Conservation (phyloP, 352 stramenopile species). For the Globisporangium orthogonon region DNA sequence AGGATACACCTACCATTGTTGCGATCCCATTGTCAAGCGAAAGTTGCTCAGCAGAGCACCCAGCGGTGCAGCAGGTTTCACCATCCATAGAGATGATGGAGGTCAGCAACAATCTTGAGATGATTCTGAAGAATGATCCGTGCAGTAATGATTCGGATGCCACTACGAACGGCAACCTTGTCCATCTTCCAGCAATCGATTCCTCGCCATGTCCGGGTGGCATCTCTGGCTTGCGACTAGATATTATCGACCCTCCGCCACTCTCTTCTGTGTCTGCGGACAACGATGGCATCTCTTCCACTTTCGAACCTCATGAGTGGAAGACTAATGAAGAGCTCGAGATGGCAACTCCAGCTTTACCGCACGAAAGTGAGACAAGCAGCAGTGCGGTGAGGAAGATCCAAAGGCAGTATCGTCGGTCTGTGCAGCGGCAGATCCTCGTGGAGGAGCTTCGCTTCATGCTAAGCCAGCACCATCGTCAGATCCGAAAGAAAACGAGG, state of each 20-base stretch:
- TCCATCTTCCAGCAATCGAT: background rate
- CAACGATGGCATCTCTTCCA: too few species aligned
- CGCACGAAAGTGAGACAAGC: background rate
- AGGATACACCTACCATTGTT: too few species aligned
- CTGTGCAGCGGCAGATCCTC: conserved; percentile 22
- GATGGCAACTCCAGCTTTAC: background rate
- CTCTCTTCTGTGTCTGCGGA: too few species aligned
- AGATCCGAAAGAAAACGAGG: conserved; percentile 19
- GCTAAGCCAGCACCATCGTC: conserved; percentile 24
- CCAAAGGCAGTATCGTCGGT: conserved; percentile 34
- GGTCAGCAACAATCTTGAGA: background rate
- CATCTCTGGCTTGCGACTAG: too few species aligned
- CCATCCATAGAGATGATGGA: background rate
- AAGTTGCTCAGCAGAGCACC: background rate
- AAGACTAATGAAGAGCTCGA: background rate
- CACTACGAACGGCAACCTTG: background rate
- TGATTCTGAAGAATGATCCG: background rate
- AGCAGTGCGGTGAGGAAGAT: conserved; percentile 15
- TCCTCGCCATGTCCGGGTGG: background rate
- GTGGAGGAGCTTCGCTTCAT: conserved; percentile 34
- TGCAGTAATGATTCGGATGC: background rate
- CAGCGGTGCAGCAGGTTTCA: background rate
- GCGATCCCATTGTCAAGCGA: background rate
- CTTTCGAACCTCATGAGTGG: background rate
- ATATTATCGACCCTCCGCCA: too few species aligned